Evolutionary conservation across 2,329 filamentous ascomycete genomes (phyloP).

Genomic region (Xenosphaeropsis pyriputrescens): DNA sequence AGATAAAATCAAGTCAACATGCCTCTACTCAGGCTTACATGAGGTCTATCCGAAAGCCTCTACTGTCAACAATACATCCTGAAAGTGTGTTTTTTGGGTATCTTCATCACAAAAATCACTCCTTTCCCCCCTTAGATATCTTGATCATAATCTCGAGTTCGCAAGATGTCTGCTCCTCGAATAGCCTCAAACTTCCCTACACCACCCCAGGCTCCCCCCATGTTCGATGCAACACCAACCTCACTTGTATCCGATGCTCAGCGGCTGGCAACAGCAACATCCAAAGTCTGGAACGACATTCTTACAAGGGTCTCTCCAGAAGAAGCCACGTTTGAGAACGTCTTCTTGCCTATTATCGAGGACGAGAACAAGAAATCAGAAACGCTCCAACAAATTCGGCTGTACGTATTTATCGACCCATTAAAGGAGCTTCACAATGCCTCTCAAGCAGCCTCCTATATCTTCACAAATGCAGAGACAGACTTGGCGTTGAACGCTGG

Average conservation of each 20-base stretch:
- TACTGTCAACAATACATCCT: too few relatives aligned
- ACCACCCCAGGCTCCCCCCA: slow-evolving; percentile 52
- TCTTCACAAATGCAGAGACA: background rate
- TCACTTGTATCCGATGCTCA: slow-evolving; percentile 1
- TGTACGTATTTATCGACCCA: background rate
- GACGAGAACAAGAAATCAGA: slow-evolving; percentile 48
- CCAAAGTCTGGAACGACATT: slow-evolving; percentile 44
- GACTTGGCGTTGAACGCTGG: background rate
- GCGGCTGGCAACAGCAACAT: slow-evolving; percentile 5
- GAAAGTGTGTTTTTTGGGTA: too few relatives aligned
- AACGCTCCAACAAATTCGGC: slow-evolving; percentile 28
- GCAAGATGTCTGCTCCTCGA: too few relatives aligned
- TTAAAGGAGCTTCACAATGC: background rate
- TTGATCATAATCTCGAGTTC: too few relatives aligned
- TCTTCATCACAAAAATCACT: too few relatives aligned
- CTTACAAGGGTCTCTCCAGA: slow-evolving; percentile 35
- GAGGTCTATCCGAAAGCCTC: too few relatives aligned
- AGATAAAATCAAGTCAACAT: too few relatives aligned
- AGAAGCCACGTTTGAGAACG: slow-evolving; percentile 34
- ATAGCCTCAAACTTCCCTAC: background rate
- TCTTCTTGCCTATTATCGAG: slow-evolving; percentile 48
- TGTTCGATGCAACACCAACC: slow-evolving; percentile 54
- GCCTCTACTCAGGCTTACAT: too few relatives aligned
- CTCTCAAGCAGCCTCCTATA: background rate
- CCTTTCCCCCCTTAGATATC: too few relatives aligned